Evolutionary conservation across 768 basidiomycete species (phyloP).

Genomic region (Hydnomerulius pinastri): DNA sequence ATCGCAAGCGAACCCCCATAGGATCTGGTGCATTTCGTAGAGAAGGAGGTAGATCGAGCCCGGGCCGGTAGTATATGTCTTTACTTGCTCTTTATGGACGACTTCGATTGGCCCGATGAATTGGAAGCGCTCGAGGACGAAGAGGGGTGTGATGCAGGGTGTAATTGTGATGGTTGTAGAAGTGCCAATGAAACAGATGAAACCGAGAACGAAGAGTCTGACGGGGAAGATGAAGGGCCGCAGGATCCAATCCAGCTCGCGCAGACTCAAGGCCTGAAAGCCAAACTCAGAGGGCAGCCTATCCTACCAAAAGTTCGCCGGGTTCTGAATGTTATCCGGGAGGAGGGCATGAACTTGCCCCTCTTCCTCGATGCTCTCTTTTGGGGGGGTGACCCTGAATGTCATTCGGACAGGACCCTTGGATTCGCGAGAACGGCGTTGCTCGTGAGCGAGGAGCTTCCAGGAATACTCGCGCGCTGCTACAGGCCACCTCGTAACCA

Average conservation of each 20-base stretch:
- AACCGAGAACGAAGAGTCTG: background rate
- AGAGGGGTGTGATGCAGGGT: background rate
- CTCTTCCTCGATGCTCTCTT: conserved; percentile 10
- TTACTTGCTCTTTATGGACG: background rate
- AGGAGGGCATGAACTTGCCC: background rate
- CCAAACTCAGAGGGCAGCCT: conserved; percentile 12
- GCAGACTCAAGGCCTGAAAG: background rate
- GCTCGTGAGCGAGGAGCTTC: conserved; percentile 20
- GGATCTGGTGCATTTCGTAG: conserved; percentile 7
- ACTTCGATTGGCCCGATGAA: background rate
- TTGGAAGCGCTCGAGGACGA: background rate
- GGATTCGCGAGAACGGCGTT: conserved; percentile 14
- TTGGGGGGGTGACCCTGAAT: conserved; percentile 18
- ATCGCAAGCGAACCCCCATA: background rate
- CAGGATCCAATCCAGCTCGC: background rate
- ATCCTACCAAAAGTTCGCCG: background rate
- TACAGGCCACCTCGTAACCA: conserved; percentile 22
- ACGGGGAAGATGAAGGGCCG: background rate
- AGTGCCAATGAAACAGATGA: background rate
- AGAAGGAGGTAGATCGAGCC: conserved; percentile 6
- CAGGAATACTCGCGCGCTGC: conserved; percentile 25
- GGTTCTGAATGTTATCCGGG: background rate
- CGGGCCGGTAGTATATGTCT: background rate
- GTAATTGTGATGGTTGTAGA: background rate
- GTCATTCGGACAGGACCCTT: background rate